A percentile compares a stretch with the other conserved stretches of the same genome.
Conservation (phyloP, 2,329 filamentous ascomycete species). For the Fusarium phyllophilum region DNA sequence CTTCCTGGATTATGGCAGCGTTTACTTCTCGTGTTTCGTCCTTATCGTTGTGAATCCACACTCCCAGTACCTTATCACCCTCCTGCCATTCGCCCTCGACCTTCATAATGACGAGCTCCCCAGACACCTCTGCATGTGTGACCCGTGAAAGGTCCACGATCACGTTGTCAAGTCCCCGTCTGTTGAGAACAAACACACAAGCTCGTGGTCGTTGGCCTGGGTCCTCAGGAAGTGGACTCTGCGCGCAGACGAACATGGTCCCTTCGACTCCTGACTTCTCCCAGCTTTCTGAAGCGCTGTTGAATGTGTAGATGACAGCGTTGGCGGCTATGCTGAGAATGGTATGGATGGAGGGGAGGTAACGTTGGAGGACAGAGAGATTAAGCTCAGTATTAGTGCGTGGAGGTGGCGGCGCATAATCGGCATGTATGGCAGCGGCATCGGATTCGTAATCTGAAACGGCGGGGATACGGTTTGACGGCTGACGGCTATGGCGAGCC, state of each 20-base stretch:
- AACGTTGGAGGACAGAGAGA: conserved; percentile 81
- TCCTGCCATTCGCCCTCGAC: conserved; percentile 50
- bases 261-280: conserved; percentile 89
- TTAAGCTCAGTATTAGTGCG: conserved; percentile 89
- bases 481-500: conserved; percentile 54
- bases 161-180: conserved; percentile 76
- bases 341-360: conserved; percentile 76
- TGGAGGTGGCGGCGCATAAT: conserved; percentile 58
- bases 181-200: conserved; percentile 78
- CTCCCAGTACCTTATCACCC: conserved; percentile 58
- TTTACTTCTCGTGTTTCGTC: conserved; percentile 56
- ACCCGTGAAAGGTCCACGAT: conserved; percentile 71
- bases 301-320: conserved; percentile 86
- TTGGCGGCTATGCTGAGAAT: conserved; percentile 87
- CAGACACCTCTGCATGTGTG: conserved; percentile 70
- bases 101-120: conserved; percentile 63
- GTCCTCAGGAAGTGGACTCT: conserved; percentile 55
- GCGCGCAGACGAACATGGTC: conserved; percentile 85
- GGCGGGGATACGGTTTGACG: conserved; percentile 53
- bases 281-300: conserved; percentile 73
- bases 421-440: conserved; percentile 56
- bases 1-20: conserved; percentile 54
- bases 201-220: conserved; percentile 51
- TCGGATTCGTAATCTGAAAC: conserved; percentile 75
- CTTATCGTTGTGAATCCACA: conserved; percentile 65